A percentile compares a stretch with the other conserved stretches of the same genome.
Conservation (phyloP, 2,329 filamentous ascomycete genomes). For the Esteya vermicola region DNA sequence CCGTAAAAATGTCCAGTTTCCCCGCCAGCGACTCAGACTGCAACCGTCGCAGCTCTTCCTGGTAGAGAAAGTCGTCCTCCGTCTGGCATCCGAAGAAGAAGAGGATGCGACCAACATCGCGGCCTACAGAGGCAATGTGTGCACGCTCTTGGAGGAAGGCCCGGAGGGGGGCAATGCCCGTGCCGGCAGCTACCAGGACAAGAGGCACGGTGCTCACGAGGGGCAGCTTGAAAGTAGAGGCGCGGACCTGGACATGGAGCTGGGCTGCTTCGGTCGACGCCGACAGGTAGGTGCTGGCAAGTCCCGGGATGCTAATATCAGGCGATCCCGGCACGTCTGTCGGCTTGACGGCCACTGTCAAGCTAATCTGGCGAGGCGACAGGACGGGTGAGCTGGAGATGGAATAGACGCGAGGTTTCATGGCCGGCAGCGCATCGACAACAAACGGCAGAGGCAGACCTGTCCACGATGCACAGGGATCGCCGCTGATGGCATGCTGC, state of each 20-base stretch:
- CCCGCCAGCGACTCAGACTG: too few relatives aligned
- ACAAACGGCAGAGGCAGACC: background rate
- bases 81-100: constrained; percentile 23
- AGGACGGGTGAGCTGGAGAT: background rate
- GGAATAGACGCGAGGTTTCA: background rate
- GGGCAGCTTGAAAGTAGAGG: background rate
- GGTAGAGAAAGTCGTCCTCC: constrained; percentile 13
- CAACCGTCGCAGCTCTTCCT: background rate
- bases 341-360: background rate
- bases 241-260: background rate
- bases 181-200: background rate
- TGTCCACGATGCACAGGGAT: background rate
- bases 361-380: background rate
- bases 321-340: background rate
- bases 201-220: background rate
- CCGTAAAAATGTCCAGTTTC: too few relatives aligned
- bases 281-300: background rate
- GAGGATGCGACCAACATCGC: constrained; percentile 18
- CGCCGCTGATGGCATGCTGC: background rate
- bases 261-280: too few relatives aligned
- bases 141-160: constrained; percentile 19
- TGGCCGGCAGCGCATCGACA: background rate
- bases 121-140: constrained; percentile 17
- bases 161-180: constrained; percentile 18
- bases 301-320: background rate